Evolutionary conservation across 2,329 filamentous ascomycete species (phyloP), one percentile per base, ranked within the genome.

Genomic region (Alternaria infectoria): DNA sequence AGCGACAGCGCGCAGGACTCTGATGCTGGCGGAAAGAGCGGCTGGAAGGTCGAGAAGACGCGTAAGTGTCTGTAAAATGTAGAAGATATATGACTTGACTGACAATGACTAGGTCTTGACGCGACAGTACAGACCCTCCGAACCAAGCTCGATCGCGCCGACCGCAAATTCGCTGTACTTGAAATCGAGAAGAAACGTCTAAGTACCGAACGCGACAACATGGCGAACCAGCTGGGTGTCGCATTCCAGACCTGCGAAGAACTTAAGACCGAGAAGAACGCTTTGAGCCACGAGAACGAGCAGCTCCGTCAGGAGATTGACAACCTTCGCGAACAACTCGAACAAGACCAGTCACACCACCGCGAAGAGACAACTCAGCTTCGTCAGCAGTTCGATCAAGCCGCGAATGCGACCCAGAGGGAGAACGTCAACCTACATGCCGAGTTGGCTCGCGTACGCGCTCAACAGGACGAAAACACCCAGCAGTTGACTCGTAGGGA

Each of bases 171-270:
- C 23, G 87, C 85, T 64, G 83, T 88, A n/a, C 83, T 86, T 36
- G 88, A 91, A 54, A 88, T 89, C 56, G 86, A 89, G 65, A 88
- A 86, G 62, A 87, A 90, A 65, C 86, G 88, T 4, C 79, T 91
- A 45, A 83, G 84, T 4, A 84, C 86, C 28, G 90, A 92, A 77
- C 86, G 89, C 28, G 89, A 92, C 68, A 87, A 88, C 50, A 86
- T 90, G 40, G 83, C 90, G 52, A 85, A 84, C 55, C 89, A 90
- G 70, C 83, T 90, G 6, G 86, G 87, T 26, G 84, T 88, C 54
- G 88, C 88, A 5, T 89, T 87, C 56, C 82, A 84, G 59, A 87
- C 86, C 32, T 86, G 87, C 68, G 86, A 81, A 72, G 83, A 82
- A 68, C 69, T 85, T 30, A 83, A 81, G 74, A 77, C 67, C 9